Base-by-base conservation (phyloP, 2,329 filamentous ascomycete genomes). In the Microcera coccophila region DNA sequence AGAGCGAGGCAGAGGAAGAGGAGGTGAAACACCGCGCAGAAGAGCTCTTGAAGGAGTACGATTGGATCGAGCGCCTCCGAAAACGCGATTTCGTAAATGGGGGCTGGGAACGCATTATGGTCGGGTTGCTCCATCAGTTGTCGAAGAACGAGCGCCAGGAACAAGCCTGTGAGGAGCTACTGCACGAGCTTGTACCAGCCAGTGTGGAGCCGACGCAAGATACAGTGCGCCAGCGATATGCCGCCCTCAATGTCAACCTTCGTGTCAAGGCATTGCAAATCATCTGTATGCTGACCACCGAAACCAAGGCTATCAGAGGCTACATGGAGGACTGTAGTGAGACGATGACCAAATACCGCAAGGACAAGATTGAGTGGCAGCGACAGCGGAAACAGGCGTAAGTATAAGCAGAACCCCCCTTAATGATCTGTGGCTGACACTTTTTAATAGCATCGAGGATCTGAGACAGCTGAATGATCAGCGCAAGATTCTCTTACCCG, bases 351-450 rank as follows among this genome's bases (percentile, higher is more conserved):
- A 81, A 83, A 41, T 89, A 94, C 60, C 84, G 93, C 38, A 98
- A 98, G 66, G 87, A 94, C 62, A 96, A 95, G 70, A 95, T 96
- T 48, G 88, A 95, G 52, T 85, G 82, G 67, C 91, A 97, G 67
- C 81, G 90, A 52, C 81, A 86, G 54, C 82, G 86, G 50, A 83
- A 83, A 54, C 74, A 78, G 64, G 71, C 73, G 78, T 83, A 70
- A 66, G 79, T 75, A 18, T 12, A 20, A 9, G 24, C 24, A 28
- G 24, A n/a, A 16, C 22, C 18, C 18, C 18, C 14, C 16, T 16
- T 22, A 9, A 33, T 19, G n/a, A 26, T 3, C 8, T 21, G n/a
- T 28, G 26, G 44, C 52, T 39, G 55, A n/a, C 16, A 24, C 17
- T 14, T 3, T 5, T 39, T 18, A 20, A 8, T 31, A 88, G 85